Percentiles rank a stretch among this genome's conserved stretches.
phyloP scores from a whole-genome alignment of 768 basidiomycete species.

The Phylloporus sp. region DNA sequence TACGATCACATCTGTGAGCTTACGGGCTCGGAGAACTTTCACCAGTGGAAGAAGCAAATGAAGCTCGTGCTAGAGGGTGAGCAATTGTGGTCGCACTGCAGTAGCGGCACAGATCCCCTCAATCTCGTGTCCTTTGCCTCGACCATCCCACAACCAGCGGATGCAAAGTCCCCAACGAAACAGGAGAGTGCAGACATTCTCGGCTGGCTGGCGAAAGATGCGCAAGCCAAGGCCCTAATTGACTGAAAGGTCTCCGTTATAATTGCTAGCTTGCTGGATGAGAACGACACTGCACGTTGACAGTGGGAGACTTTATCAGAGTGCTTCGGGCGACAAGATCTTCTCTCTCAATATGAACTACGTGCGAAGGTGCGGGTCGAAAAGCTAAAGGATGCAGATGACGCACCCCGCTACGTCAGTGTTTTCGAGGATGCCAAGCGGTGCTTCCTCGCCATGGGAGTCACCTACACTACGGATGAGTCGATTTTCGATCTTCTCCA shows the following conservation, averaged over 20 bases:
- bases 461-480: too few relatives aligned
- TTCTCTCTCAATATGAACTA: background rate
- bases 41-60: too few relatives aligned
- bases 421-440: too few relatives aligned
- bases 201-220: background rate
- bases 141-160: background rate
- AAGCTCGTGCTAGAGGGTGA: background rate
- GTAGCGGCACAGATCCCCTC: background rate
- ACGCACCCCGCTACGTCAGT: too few relatives aligned
- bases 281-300: background rate
- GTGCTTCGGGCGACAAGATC: background rate
- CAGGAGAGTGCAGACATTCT: background rate
- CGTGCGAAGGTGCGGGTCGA: too few relatives aligned
- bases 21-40: too few relatives aligned
- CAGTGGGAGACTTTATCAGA: background rate
- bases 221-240: background rate
- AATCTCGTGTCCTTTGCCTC: background rate
- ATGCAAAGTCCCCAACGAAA: background rate
- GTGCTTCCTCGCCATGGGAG: too few relatives aligned
- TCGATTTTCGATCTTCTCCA: too few relatives aligned
- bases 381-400: too few relatives aligned
- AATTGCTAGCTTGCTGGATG: background rate
- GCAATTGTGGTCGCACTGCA: conserved; percentile 1
- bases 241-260: background rate
- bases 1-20: too few relatives aligned